These are phyloP conservation scores for Chrysochromulina tobinii DNA, from an alignment of 78 protist species.

Conservation along the genomic window DNA sequence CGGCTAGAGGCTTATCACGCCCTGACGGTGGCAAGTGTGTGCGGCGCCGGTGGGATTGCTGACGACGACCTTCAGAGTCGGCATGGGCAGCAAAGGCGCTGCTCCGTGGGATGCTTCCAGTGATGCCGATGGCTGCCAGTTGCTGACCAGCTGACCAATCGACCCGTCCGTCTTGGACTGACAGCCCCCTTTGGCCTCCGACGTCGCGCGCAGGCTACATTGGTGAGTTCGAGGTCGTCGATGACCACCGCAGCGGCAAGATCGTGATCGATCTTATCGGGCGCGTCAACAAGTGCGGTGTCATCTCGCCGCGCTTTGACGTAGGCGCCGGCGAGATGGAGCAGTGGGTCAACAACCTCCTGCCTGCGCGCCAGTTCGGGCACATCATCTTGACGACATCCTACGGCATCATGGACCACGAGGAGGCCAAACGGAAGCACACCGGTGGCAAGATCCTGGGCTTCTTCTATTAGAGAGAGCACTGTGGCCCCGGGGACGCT, in stretches of 20 bases:
- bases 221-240: conserved; percentile 99
- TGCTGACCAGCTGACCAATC: too few relatives aligned
- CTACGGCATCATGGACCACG: conserved; percentile 99
- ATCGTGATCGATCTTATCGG: conserved; percentile 97
- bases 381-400: conserved; percentile 98
- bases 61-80: too few relatives aligned
- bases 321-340: conserved; percentile 65
- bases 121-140: too few relatives aligned
- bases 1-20: too few relatives aligned
- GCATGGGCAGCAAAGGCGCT: too few relatives aligned
- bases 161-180: too few relatives aligned
- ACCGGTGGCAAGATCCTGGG: conserved; percentile 98
- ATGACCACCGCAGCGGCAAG: conserved; percentile 99
- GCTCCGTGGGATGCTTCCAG: too few relatives aligned
- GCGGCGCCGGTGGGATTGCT: too few relatives aligned
- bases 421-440: conserved; percentile 92
- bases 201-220: conserved; percentile 88
- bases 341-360: conserved; percentile 86
- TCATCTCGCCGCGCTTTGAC: conserved; percentile 98
- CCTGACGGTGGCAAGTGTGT: too few relatives aligned
- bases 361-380: conserved; percentile 99
- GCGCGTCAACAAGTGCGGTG: conserved; percentile 99
- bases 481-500: neutral
- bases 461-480: conserved; percentile 81
- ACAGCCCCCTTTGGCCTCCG: too few relatives aligned